Conservation (phyloP, 495 filamentous ascomycete genomes). For the Symbiotaphrina buchneri region DNA sequence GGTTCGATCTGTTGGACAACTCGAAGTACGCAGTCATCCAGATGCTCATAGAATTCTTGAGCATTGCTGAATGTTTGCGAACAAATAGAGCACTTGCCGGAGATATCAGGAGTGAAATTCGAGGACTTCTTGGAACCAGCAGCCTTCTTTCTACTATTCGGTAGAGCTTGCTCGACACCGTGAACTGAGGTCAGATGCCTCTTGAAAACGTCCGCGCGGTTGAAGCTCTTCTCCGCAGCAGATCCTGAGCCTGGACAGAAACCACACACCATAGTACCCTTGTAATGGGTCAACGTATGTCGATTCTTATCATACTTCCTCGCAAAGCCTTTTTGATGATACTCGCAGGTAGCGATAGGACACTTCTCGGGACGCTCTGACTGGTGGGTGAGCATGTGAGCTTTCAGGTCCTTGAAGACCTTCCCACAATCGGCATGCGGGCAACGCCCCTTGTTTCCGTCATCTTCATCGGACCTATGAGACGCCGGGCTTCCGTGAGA, state of each 20-base stretch:
- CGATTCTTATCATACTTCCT: slow-evolving; percentile 97
- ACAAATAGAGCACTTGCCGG: slow-evolving; percentile 93
- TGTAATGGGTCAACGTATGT: slow-evolving; percentile 97
- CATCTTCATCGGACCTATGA: slow-evolving; percentile 28
- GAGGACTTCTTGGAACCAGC: slow-evolving; percentile 17
- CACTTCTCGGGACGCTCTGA: slow-evolving; percentile 91
- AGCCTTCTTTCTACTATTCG: slow-evolving; percentile 75
- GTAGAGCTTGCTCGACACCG: slow-evolving; percentile 83
- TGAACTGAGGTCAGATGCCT: slow-evolving; percentile 87
- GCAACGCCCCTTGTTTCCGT: slow-evolving; percentile 47
- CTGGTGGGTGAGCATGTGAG: slow-evolving; percentile 92
- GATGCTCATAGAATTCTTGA: slow-evolving; percentile 97
- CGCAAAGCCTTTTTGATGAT: slow-evolving; percentile 87
- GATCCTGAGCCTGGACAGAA: slow-evolving; percentile 91
- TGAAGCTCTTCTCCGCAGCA: slow-evolving; percentile 91
- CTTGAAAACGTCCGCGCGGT: slow-evolving; percentile 97
- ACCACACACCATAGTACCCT: slow-evolving; percentile 97
- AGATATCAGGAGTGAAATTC: slow-evolving; percentile 44
- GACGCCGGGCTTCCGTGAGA: slow-evolving; percentile 13
- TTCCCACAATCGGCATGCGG: slow-evolving; percentile 69
- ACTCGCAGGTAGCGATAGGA: slow-evolving; percentile 83
- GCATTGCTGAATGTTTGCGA: slow-evolving; percentile 77
- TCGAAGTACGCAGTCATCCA: slow-evolving; percentile 94
- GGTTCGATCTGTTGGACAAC: slow-evolving; percentile 97
- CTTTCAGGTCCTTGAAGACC: slow-evolving; percentile 84